phyloP scores from a whole-genome alignment of 768 basidiomycete species.

The Cystobasidium onofrii region DNA sequence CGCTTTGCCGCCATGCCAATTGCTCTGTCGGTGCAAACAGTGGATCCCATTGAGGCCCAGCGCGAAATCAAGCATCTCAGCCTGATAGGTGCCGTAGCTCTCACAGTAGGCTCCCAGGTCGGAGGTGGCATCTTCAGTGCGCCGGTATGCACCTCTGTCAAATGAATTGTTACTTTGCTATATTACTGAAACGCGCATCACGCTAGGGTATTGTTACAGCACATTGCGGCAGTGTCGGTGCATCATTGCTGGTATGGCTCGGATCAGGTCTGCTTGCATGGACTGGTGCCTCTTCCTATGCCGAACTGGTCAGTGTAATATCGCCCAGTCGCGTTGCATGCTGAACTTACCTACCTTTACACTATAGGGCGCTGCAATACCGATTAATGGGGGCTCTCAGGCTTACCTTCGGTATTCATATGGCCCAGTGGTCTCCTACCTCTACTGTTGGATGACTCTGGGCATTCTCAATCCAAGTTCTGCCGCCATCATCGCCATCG shows the following conservation, averaged over 20 bases:
- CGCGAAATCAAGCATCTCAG: conserved; percentile 25
- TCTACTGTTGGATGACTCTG: conserved; percentile 92
- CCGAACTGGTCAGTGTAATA: conserved; percentile 19
- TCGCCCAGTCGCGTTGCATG: no score
- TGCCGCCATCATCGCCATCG: conserved; percentile 20
- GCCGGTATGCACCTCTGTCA: not conserved
- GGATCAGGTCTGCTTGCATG: conserved; percentile 74
- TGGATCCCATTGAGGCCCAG: not conserved
- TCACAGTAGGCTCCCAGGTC: conserved; percentile 37
- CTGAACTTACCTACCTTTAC: not conserved
- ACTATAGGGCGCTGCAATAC: conserved; percentile 64
- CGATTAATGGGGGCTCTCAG: conserved; percentile 54
- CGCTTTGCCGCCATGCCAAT: not conserved
- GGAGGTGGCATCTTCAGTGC: conserved; percentile 38
- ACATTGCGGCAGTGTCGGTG: conserved; percentile 79
- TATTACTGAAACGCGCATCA: conserved; percentile 44
- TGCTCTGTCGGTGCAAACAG: not conserved
- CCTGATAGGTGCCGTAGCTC: conserved; percentile 32
- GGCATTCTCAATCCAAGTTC: conserved; percentile 54
- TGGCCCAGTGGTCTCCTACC: conserved; percentile 74
- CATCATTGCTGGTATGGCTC: conserved; percentile 78
- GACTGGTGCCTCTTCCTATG: conserved; percentile 64
- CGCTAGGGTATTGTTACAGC: conserved; percentile 87
- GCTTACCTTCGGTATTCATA: conserved; percentile 85
- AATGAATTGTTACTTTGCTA: not conserved